Conservation (phyloP, 1,284 basidiomycete species). For the Heterobasidion parviporum region DNA sequence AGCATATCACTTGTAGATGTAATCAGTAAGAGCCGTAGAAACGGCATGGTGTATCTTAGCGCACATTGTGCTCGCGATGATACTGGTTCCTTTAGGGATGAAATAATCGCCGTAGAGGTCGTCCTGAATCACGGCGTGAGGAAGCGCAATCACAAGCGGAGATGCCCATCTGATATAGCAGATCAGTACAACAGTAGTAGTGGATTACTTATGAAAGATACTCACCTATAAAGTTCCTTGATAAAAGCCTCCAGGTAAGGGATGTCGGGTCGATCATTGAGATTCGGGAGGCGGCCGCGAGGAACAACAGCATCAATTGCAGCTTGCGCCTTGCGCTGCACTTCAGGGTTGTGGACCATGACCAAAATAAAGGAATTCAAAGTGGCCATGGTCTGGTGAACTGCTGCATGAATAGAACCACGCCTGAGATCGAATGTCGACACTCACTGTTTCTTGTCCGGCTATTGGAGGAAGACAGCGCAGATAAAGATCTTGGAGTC, state of each 20-base stretch:
- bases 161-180: neutral
- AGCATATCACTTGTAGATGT: neutral
- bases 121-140: neutral
- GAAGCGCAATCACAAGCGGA: neutral
- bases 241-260: conserved; percentile 19
- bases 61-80: neutral
- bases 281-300: conserved; percentile 15
- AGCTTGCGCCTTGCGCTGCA: conserved; percentile 13
- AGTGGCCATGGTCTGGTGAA: conserved; percentile 1
- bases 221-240: conserved; percentile 18
- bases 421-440: neutral
- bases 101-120: conserved; percentile 2
- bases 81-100: neutral
- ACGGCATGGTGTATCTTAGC: neutral
- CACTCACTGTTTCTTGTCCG: neutral
- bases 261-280: conserved; percentile 15
- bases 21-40: neutral
- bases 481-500: neutral
- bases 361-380: conserved; percentile 4
- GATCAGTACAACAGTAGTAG: neutral
- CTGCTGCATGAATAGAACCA: neutral
- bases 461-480: neutral
- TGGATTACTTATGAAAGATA: neutral
- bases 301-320: conserved; percentile 17
- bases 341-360: conserved; percentile 12